Base-by-base conservation (phyloP, 768 basidiomycete species). In the Boletus coccyginus region DNA sequence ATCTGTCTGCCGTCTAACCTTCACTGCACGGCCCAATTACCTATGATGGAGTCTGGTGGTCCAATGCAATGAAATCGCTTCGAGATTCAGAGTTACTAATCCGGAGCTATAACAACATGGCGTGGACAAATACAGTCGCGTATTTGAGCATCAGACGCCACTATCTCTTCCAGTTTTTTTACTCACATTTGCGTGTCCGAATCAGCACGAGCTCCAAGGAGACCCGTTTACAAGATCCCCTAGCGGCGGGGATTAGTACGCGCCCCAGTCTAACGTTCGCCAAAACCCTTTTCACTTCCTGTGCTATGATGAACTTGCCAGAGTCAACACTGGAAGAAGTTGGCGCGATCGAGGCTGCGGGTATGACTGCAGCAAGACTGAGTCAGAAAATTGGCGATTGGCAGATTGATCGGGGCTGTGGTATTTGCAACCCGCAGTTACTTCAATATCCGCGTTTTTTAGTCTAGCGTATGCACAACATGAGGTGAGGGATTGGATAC, bases 51-150 rank as follows among this genome's bases (percentile, higher is more conserved):
- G 21, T 81, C 83, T 1, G 85, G 83, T 3, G 88, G 88, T 4
- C 82, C 87, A 3, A 88, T 62, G 76, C 70, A 73, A 75, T 36
- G 68, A 72, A 16, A 84, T 88, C 29, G 80, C 85, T 0, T 27
- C 27, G 10, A 73, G 79, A 7, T 75, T 82, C 24, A 73, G 75
- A 9, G 81, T 77, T 17, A 79, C 79, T 3, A 73, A 88, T 32
- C 88, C 91, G 66, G 79, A 87, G 9, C 73, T 90, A 6, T 75
- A 9, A 7, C n/a, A n/a, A n/a, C 10, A 12, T 40, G 9, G 86
- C 87, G 1, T 89, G 88, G 88, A 78, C 81, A 6, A 87, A 83
- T 64, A 75, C 81, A 7, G 90, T 88, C 59, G 89, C 85, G 83
- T 88, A 67, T 24, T 73, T 43, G 14, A 33, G 36, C 14, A 21